Conservation (phyloP, 495 filamentous ascomycete species). For the Penicillium waksmanii region DNA sequence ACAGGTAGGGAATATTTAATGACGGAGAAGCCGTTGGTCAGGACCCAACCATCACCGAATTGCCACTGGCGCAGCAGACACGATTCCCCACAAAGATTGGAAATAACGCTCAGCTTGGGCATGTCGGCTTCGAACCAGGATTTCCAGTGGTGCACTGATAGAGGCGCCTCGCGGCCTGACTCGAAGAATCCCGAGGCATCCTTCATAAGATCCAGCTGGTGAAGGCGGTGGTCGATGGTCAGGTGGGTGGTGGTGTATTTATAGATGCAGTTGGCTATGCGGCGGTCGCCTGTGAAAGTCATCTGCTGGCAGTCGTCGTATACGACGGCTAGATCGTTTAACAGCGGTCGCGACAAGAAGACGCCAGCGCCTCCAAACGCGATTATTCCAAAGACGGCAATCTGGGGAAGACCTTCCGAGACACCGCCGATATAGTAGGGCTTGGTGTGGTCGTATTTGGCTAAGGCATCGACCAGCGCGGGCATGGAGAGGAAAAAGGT, state of each 20-base stretch:
- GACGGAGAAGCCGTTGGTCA: constrained; percentile 61
- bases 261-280: constrained; percentile 57
- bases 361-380: constrained; percentile 66
- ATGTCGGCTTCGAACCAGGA: constrained; percentile 58
- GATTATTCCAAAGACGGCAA: constrained; percentile 53
- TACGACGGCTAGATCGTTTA: constrained; percentile 40
- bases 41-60: constrained; percentile 58
- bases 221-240: constrained; percentile 55
- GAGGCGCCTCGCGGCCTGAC: constrained; percentile 47
- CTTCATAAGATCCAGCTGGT: constrained; percentile 55
- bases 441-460: constrained; percentile 47
- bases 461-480: constrained; percentile 50
- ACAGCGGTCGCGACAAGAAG: constrained; percentile 57
- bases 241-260: constrained; percentile 52
- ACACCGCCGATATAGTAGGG: constrained; percentile 59
- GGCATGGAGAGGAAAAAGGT: constrained; percentile 64
- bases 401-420: constrained; percentile 56
- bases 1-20: constrained; percentile 51
- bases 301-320: constrained; percentile 43
- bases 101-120: constrained; percentile 49
- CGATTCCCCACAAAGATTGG: constrained; percentile 57
- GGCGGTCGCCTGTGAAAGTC: constrained; percentile 49
- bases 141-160: constrained; percentile 65
- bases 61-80: constrained; percentile 61
- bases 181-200: constrained; percentile 62